phyloP scores from a whole-genome alignment of 2,329 filamentous ascomycete species.

The Mycosphaerella sp. region DNA sequence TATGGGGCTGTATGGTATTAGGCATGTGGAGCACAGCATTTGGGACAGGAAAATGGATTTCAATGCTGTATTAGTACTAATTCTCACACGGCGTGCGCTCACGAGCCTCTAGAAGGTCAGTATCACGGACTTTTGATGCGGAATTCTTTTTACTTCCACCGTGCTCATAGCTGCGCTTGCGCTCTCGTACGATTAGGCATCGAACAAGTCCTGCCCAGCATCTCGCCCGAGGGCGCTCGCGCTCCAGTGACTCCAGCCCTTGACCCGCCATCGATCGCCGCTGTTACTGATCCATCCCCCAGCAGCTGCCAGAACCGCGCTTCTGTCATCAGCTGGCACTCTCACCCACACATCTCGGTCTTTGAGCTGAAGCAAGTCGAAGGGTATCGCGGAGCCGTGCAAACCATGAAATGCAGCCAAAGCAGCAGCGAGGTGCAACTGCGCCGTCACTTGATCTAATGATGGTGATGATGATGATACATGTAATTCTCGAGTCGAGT shows the following conservation, averaged over 20 bases:
- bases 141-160: background rate
- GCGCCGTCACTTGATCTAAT: constrained; percentile 58
- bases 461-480: no score
- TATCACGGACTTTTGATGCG: background rate
- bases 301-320: constrained; percentile 57
- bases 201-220: constrained; percentile 44
- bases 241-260: constrained; percentile 59
- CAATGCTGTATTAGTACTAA: constrained; percentile 23
- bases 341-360: constrained; percentile 57
- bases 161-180: background rate
- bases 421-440: constrained; percentile 57
- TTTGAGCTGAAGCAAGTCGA: constrained; percentile 64
- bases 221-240: constrained; percentile 52
- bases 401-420: constrained; percentile 64
- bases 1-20: background rate
- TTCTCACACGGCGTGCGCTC: constrained; percentile 3
- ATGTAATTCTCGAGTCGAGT: no score
- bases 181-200: constrained; percentile 20
- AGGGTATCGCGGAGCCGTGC: constrained; percentile 58
- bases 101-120: constrained; percentile 6
- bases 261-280: constrained; percentile 45
- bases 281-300: constrained; percentile 57
- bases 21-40: constrained; percentile 3
- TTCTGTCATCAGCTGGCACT: constrained; percentile 56
- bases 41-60: constrained; percentile 5